Base-by-base conservation (phyloP, 257 asterid species). In the Cinchona pubescens region DNA sequence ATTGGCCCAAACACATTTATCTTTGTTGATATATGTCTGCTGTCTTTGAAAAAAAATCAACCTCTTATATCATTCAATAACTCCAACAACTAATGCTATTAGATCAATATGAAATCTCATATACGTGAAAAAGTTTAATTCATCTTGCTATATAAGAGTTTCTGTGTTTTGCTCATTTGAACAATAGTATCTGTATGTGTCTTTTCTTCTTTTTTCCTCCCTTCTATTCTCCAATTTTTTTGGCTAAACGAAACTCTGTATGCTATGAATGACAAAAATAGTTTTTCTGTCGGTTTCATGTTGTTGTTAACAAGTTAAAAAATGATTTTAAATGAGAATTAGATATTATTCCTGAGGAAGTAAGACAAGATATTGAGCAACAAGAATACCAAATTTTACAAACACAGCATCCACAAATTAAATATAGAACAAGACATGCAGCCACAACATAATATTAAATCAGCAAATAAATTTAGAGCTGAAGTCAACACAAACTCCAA, bases 401-500 rank as follows among this genome's bases (percentile, higher is more conserved):
- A n/a, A 29, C 2, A 72, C 14, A 32, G 53, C 40, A 13, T 75
- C 61, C 46, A 46, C 42, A 45, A 68, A 21, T 55, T 69, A n/a
- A 32, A 32, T 51, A 49, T 34, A 13, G 53, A 34, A n/a, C 2
- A 5, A 53, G 16, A 6, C 35, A 46, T 5, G 27, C 14, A 23
- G 27, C 63, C 21, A 27, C 12, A 66, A 38, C 34, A 8, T 69
- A 38, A 35, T 21, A 55, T 49, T 5, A 10, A 19, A 62, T 10
- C 45, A 25, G 58, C n/a, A 67, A 25, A 29, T 10, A 12, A 2
- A 23, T 7, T 5, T 27, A 7, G 43, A 4, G 8, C 32, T 4
- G 43, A 25, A 67, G 46, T 25, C 35, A 49, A 61, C 34, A 37
- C 64, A 79, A 43, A 62, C n/a, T n/a, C 51, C 51, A 66, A 58